Evolutionary conservation across 148 eudicot genomes (phyloP), one percentile per base, ranked within the genome.

Genomic region (Rhododendron simsii): DNA sequence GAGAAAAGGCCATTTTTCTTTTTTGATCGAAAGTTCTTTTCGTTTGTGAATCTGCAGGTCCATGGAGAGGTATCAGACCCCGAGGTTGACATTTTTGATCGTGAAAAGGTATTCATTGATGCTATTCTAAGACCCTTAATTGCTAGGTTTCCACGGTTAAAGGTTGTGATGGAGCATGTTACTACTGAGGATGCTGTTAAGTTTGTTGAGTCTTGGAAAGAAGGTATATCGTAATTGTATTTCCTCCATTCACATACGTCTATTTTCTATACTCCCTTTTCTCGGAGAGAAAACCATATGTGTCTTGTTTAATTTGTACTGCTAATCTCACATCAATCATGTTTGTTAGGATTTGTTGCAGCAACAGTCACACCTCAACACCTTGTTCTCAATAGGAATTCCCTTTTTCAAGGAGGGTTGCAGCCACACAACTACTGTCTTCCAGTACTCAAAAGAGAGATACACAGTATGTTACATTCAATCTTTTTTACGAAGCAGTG

Each of bases 281-380:
- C 78, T 83, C 48, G 30, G 30, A n/a, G 53, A 50, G 35, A 21
- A 33, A 10, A 50, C 30, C 33, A 26, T 18, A 5, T 61, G 41
- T 21, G 5, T 41, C 51, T 10, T 82, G 11, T 53, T 15, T 3
- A 37, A 48, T 79, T 45, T 63, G 4, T 47, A 86, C 63, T 4
- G 33, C 50, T 69, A n/a, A 18, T 81, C 81, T 80, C 3, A 84
- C 82, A 81, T 63, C 45, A 21, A 51, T 84, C 75, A 78, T 83
- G 55, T 86, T 85, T 86, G 37, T 83, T 89, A 96, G 98, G 96
- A 82, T 88, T 48, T 81, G 90, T 96, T 75, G 99, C 98, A 30
- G 99, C 99, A 82, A 96, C 99, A 76, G 98, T 96, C 83, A 97
- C 99, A 55, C 99, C 98, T n/a, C 99, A 97, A 76, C 99, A 97